Conservation (phyloP, 2,329 filamentous ascomycete species). For the Orbilia ellipsospora region DNA sequence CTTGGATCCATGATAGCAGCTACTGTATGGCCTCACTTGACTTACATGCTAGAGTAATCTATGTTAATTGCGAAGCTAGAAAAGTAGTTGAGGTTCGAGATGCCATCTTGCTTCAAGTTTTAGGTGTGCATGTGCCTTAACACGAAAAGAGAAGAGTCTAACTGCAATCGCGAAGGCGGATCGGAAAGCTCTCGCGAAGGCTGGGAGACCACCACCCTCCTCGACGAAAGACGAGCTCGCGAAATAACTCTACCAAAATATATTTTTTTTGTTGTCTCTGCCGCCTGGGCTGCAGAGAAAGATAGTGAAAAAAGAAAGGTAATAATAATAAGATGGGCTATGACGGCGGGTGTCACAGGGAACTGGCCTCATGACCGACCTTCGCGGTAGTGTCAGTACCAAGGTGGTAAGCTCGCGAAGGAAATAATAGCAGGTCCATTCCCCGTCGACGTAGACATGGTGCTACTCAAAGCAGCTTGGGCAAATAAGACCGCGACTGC, state of each 20-base stretch:
- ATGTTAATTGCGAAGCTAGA: no score
- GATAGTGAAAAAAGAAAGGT: not conserved
- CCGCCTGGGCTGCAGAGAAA: no score
- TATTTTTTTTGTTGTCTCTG: no score
- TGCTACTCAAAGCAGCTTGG: not conserved
- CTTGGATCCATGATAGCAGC: not conserved
- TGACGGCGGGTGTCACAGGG: constrained; percentile 34
- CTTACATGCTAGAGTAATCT: no score
- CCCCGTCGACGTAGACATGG: not conserved
- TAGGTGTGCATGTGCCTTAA: no score
- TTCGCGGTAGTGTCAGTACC: no score
- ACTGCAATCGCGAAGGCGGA: constrained; percentile 19
- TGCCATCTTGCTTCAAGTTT: not conserved
- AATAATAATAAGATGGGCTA: constrained; percentile 4
- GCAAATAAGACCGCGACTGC: not conserved
- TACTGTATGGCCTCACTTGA: no score
- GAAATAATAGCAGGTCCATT: not conserved
- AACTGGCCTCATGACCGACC: constrained; percentile 18
- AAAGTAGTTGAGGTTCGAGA: not conserved
- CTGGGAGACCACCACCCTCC: not conserved
- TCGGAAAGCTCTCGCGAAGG: constrained; percentile 3
- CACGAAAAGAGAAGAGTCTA: constrained; percentile 1
- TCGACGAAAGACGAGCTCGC: constrained; percentile 32
- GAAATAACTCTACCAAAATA: constrained; percentile 14
- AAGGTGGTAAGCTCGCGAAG: constrained; percentile 11